Base-by-base conservation (phyloP, 192 early-diverging fungal species). In the Linnemannia schmuckeri region DNA sequence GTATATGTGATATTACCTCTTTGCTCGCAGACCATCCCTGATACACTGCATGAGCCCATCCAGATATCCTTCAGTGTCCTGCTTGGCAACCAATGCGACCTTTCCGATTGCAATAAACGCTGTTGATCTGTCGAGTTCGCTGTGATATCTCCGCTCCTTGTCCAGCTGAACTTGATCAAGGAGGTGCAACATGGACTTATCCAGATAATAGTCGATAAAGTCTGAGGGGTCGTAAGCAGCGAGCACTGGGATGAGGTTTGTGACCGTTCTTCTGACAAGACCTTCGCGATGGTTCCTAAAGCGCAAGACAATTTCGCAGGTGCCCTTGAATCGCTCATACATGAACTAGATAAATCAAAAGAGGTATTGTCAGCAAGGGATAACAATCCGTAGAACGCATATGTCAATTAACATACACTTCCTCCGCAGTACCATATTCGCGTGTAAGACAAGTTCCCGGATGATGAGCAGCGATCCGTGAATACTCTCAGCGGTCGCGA, bases 51-150 rank as follows among this genome's bases (percentile, higher is more conserved):
- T 90, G n/a, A 95, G 96, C 8, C 88, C 90, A 74, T 97, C 94
- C 30, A 98, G 79, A 83, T 94, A 98, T 37, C 92, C 93, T 5
- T 92, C 90, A 70, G 97, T 96, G 69, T 93, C 93, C n/a, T 90
- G 91, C 38, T 92, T 93, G 20, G 97, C 96, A 13, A 93, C 94
- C 73, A 96, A 84, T 9, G 97, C 96, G 37, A 99, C 90, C 33
- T 94, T 92, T 0, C 97, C 98, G 57, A 99, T 95, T 0, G 97
- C 94, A 52, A 93, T 74, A 80, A 98, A 97, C 10, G 95, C 97
- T 90, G 85, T 41, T 40, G 85, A 54, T 54, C 80, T 69, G 9
- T 87, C 85, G 75, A 55, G 38, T 8, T 87, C 85, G 38, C 70
- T 81, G 42, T n/a, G 22, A 46, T 79, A 79, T 57, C 54, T 80